Conservation (phyloP, 2,329 filamentous ascomycete species). For the Cadophora sp. region DNA sequence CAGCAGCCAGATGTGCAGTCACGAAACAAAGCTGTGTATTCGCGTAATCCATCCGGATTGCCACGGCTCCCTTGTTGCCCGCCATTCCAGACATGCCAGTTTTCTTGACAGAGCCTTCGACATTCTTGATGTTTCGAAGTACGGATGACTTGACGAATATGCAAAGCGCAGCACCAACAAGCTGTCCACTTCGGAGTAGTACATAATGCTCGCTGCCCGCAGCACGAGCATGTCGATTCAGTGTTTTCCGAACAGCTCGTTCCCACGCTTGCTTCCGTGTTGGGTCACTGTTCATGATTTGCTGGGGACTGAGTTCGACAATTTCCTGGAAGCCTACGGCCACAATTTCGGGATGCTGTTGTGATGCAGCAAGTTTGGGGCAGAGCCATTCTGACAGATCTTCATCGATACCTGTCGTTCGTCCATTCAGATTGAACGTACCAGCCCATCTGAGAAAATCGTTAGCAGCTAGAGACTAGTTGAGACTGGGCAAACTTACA, state of each 20-base stretch:
- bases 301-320: slow-evolving; percentile 95
- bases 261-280: slow-evolving; percentile 88
- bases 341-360: slow-evolving; percentile 79
- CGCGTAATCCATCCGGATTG: slow-evolving; percentile 93
- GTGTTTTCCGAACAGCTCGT: slow-evolving; percentile 73
- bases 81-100: slow-evolving; percentile 94
- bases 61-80: slow-evolving; percentile 97
- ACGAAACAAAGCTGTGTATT: slow-evolving; percentile 94
- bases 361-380: slow-evolving; percentile 63
- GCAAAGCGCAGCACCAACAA: slow-evolving; percentile 91
- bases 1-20: slow-evolving; percentile 93
- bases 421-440: slow-evolving; percentile 95
- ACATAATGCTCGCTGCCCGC: slow-evolving; percentile 82
- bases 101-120: slow-evolving; percentile 96
- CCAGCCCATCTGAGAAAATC: slow-evolving; percentile 62
- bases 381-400: slow-evolving; percentile 90
- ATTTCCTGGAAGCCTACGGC: slow-evolving; percentile 97
- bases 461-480: neutral
- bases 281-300: slow-evolving; percentile 99
- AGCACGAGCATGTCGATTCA: slow-evolving; percentile 74
- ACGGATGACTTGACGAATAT: slow-evolving; percentile 86
- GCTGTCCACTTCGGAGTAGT: slow-evolving; percentile 86
- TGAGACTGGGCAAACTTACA: slow-evolving; percentile 48
- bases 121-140: slow-evolving; percentile 88
- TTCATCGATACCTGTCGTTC: slow-evolving; percentile 75